phyloP scores from a whole-genome alignment of 345 rosid species.

The Ceriops decandra region DNA sequence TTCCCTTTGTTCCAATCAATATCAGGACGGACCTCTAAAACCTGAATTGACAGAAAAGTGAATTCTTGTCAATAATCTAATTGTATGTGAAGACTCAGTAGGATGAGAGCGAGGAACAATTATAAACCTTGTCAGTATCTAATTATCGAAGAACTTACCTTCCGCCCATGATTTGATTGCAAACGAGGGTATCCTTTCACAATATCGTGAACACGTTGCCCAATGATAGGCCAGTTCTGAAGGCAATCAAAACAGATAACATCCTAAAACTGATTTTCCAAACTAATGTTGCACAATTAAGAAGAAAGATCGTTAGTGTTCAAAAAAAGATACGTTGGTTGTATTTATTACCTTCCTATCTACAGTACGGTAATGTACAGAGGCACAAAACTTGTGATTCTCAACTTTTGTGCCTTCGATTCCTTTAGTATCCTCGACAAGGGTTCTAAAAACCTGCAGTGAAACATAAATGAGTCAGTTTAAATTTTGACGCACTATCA shows the following conservation, averaged over 20 bases:
- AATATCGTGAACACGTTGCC: conserved; percentile 81
- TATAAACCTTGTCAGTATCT: neutral
- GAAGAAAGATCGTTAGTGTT: neutral
- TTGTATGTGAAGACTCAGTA: too few species aligned
- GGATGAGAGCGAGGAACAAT: too few species aligned
- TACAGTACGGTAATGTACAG: conserved; percentile 98
- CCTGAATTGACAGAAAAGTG: conserved; percentile 32
- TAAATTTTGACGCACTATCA: neutral
- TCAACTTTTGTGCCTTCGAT: conserved; percentile 85
- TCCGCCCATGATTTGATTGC: conserved; percentile 68
- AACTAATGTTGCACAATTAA: neutral
- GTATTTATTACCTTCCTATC: conserved; percentile 62
- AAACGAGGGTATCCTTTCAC: conserved; percentile 75
- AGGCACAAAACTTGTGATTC: conserved; percentile 89
- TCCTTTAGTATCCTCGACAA: conserved; percentile 60
- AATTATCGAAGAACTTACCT: conserved; percentile 28
- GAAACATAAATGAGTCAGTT: neutral
- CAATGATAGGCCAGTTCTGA: conserved; percentile 78
- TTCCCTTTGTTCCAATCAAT: conserved; percentile 96
- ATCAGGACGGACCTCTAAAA: conserved; percentile 93
- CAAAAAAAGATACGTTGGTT: neutral
- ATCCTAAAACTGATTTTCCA: neutral
- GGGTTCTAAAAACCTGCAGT: conserved; percentile 74
- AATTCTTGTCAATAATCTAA: too few species aligned
- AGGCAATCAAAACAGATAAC: conserved; percentile 7